Percentiles rank a stretch among this genome's conserved stretches.
phyloP scores from a whole-genome alignment of 805 yeast species.

The Wickerhamomyces xylosicus region DNA sequence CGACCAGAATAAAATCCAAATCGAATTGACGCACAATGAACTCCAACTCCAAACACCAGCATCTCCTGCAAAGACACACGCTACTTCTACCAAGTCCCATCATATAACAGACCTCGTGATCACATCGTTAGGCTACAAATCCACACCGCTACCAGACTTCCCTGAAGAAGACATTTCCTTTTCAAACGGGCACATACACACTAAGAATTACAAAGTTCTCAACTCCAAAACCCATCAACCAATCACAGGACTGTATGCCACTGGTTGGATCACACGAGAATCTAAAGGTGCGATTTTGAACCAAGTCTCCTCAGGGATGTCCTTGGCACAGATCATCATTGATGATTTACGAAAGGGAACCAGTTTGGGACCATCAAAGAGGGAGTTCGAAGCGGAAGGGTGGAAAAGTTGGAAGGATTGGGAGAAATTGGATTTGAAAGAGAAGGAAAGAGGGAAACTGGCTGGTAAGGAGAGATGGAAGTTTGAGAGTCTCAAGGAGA shows the following conservation, averaged over 20 bases:
- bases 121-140: conserved; percentile 76
- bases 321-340: conserved; percentile 56
- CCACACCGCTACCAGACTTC: conserved; percentile 46
- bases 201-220: conserved; percentile 37
- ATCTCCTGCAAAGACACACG: conserved; percentile 13
- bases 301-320: conserved; percentile 77
- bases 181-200: conserved; percentile 30
- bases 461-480: conserved; percentile 51
- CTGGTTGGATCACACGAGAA: conserved; percentile 89
- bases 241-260: conserved; percentile 50
- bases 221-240: conserved; percentile 11
- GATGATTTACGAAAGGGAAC: conserved; percentile 36
- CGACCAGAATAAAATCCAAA: conserved; percentile 27
- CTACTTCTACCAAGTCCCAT: not conserved
- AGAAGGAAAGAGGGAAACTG: conserved; percentile 35
- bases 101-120: conserved; percentile 57
- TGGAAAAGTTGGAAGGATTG: conserved; percentile 53
- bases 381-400: conserved; percentile 19
- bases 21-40: conserved; percentile 39
- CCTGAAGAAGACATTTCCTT: conserved; percentile 39
- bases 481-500: too few species aligned
- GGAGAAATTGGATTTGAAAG: conserved; percentile 45
- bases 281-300: conserved; percentile 86
- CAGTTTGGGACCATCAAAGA: not conserved
- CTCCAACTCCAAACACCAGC: conserved; percentile 33